These are phyloP conservation scores for Aureobasidium subglaciale DNA, from an alignment of 2,329 filamentous ascomycete species.

Conservation along the genomic window DNA sequence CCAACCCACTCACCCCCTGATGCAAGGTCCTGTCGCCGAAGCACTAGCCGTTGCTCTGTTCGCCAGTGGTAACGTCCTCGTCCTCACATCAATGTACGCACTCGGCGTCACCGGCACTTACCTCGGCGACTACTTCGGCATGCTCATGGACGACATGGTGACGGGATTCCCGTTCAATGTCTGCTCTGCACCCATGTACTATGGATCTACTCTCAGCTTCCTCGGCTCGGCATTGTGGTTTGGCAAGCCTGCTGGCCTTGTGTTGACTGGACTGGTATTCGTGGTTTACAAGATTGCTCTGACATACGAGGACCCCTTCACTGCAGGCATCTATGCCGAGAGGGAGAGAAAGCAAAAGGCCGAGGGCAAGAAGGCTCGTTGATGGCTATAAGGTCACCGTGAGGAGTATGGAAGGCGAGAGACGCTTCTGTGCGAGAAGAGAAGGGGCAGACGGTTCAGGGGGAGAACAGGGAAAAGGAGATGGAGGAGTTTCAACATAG, in stretches of 20 bases:
- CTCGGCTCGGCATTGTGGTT: conserved; percentile 77
- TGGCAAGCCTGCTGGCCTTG: conserved; percentile 77
- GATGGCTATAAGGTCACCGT: not conserved
- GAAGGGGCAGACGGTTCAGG: not conserved
- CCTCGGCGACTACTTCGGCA: conserved; percentile 96
- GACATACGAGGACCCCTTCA: conserved; percentile 90
- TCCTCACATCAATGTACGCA: conserved; percentile 82
- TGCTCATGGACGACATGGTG: conserved; percentile 91
- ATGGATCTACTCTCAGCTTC: conserved; percentile 88
- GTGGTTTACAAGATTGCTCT: conserved; percentile 74
- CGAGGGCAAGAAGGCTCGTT: conserved; percentile 23
- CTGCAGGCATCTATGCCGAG: conserved; percentile 85
- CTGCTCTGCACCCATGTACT: conserved; percentile 90
- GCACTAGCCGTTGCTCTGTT: conserved; percentile 66
- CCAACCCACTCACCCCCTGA: conserved; percentile 67
- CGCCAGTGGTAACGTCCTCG: conserved; percentile 69
- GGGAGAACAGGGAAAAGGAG: not conserved
- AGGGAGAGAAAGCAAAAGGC: conserved; percentile 49
- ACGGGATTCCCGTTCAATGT: conserved; percentile 95
- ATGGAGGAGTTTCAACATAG: not conserved
- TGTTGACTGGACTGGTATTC: conserved; percentile 68
- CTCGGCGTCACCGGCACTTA: conserved; percentile 94
- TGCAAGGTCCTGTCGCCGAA: conserved; percentile 54
- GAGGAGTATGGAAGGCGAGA: not conserved
- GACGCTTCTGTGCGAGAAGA: conserved; percentile 10